Base-by-base conservation (phyloP, 495 filamentous ascomycete genomes). In the Penicillium lividum region DNA sequence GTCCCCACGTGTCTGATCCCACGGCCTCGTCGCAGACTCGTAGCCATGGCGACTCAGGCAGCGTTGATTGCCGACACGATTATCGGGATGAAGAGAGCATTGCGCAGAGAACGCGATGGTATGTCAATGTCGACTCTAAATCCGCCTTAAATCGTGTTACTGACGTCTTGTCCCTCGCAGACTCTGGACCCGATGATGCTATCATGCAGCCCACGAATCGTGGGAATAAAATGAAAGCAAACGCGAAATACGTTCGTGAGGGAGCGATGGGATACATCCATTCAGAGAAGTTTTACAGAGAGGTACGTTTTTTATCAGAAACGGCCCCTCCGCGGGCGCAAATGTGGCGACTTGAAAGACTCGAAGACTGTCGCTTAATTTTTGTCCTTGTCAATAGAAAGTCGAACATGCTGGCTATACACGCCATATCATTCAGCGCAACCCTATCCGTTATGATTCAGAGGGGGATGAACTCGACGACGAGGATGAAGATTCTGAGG, bases 171-270 rank as follows among this genome's bases (percentile, higher is more conserved):
- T 54, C 31, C 54, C 55, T 36, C 10, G n/a, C 31, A 96, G 92
- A 89, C 49, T 90, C 90, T 45, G 92, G 93, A 66, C 91, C 91
- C 22, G 94, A 97, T 71, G 89, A 91, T 61, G 83, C 86, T 44
- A 90, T 94, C 65, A 82, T 85, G 43, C 83, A 86, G 68, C 84
- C 84, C 52, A 92, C 89, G 7, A 98, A 97, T 72, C 90, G 93
- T 65, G 92, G 90, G 47, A 90, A 96, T 70, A 99, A 96, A 70
- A 82, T 98, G 57, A 90, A 90, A 73, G 88, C 83, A 65, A 89
- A 89, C 67, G 87, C 92, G 43, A 82, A 84, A 69, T 90, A 89
- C 73, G 85, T 95, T 44, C 88, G 86, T 54, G 84, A 90, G 67
- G 91, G 91, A 42, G 85, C 86, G 46, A 73, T 94, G 58, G 85